Percentiles rank a stretch among this genome's conserved stretches.
phyloP scores from a whole-genome alignment of 805 yeast species.

The Lipomyces starkeyi region DNA sequence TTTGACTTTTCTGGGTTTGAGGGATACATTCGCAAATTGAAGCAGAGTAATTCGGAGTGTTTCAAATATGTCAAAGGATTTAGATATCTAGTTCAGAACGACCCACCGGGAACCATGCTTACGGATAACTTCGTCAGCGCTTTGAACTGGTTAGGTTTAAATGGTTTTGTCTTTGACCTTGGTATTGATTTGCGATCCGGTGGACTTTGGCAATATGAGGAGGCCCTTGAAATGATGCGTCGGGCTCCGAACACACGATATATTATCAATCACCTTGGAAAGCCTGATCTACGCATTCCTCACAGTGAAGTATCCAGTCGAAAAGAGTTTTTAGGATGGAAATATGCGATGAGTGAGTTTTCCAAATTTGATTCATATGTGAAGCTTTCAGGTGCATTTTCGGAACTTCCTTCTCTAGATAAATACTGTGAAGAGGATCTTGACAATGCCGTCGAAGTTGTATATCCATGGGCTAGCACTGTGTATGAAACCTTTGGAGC shows the following conservation, averaged over 20 bases:
- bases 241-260: conserved; percentile 45
- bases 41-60: conserved; percentile 19
- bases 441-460: conserved; percentile 5
- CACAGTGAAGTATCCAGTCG: neutral
- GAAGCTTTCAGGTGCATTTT: conserved; percentile 53
- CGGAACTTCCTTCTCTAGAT: conserved; percentile 45
- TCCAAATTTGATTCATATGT: conserved; percentile 42
- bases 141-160: conserved; percentile 47
- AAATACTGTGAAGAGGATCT: neutral
- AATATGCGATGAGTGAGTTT: conserved; percentile 10
- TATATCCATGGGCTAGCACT: conserved; percentile 32
- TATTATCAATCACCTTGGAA: conserved; percentile 53
- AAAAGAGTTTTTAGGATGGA: conserved; percentile 20
- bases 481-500: conserved; percentile 46
- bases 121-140: conserved; percentile 44
- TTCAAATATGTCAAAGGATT: conserved; percentile 49
- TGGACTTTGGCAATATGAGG: conserved; percentile 53
- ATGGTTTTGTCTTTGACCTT: conserved; percentile 50
- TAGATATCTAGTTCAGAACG: conserved; percentile 53
- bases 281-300: conserved; percentile 47
- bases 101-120: conserved; percentile 45
- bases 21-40: conserved; percentile 37
- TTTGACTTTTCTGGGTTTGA: conserved; percentile 43
- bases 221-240: conserved; percentile 45
- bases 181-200: conserved; percentile 52